Conservation (phyloP, 2,329 filamentous ascomycete genomes). For the Lasiodiplodia hormozganensis region DNA sequence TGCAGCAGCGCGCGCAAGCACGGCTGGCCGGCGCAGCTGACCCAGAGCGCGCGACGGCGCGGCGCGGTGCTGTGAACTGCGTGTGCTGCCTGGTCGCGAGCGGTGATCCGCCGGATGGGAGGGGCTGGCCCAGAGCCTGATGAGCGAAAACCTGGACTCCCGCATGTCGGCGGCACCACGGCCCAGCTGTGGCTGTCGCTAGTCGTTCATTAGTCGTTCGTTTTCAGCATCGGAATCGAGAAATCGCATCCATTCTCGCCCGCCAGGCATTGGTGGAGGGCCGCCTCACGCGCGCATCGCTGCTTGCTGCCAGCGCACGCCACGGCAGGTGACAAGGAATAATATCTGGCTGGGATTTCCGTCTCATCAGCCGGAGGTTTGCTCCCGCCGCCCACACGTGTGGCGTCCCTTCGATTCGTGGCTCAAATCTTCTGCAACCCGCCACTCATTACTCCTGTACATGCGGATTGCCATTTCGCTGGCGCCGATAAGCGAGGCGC, state of each 20-base stretch:
- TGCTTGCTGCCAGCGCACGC: not conserved
- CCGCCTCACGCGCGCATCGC: constrained; percentile 4
- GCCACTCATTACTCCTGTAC: not conserved
- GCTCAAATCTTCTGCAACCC: too few species aligned
- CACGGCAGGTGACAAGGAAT: not conserved
- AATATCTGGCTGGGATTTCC: too few species aligned
- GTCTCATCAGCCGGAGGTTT: too few species aligned
- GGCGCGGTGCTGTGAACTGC: not conserved
- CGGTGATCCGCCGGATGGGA: constrained; percentile 13
- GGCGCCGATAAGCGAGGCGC: constrained; percentile 25
- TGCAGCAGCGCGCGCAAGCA: constrained; percentile 12
- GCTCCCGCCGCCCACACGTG: not conserved
- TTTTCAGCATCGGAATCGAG: constrained; percentile 28
- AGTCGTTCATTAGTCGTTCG: constrained; percentile 4
- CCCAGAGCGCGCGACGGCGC: not conserved
- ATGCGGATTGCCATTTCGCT: constrained; percentile 5
- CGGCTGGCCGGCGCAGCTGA: not conserved
- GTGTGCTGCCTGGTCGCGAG: not conserved
- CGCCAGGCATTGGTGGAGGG: constrained; percentile 13
- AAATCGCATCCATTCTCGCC: constrained; percentile 20
- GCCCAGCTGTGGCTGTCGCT: constrained; percentile 26
- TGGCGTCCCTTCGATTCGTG: not conserved
- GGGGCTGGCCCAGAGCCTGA: constrained; percentile 5
- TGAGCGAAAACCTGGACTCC: constrained; percentile 18
- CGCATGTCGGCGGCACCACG: constrained; percentile 12